These are phyloP conservation scores for Asparagopsis taxiformis DNA, from an alignment of 31 red algal genomes.

Conservation along the genomic window DNA sequence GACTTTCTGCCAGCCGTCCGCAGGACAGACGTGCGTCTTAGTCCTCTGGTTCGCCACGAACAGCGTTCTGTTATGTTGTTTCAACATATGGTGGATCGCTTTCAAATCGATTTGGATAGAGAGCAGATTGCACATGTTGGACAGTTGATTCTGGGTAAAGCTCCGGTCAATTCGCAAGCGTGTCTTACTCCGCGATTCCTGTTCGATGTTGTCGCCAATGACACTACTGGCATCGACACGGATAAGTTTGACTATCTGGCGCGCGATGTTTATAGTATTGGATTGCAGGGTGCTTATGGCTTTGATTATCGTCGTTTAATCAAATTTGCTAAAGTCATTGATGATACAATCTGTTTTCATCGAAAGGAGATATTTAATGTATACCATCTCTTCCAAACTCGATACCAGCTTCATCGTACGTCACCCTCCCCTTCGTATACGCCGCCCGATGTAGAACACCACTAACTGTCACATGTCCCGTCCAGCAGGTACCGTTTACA, in stretches of 20 bases:
- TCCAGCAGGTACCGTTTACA: conserved; percentile 70
- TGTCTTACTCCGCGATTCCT: conserved; percentile 49
- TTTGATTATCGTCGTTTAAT: conserved; percentile 93
- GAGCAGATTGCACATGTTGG: conserved; percentile 53
- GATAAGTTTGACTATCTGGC: conserved; percentile 99
- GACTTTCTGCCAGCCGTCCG: conserved; percentile 59
- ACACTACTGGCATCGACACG: conserved; percentile 78
- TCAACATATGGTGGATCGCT: conserved; percentile 72
- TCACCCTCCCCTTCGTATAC: conserved; percentile 11
- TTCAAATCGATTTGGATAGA: conserved; percentile 68
- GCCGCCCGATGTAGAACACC: conserved; percentile 2
- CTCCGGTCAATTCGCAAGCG: neutral
- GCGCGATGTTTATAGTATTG: conserved; percentile 75
- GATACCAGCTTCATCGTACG: conserved; percentile 79
- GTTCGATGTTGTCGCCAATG: conserved; percentile 87
- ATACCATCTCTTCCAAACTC: conserved; percentile 91
- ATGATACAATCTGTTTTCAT: conserved; percentile 84
- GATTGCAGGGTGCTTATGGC: conserved; percentile 72
- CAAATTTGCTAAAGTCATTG: conserved; percentile 78
- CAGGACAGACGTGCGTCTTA: neutral
- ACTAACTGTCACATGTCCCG: neutral
- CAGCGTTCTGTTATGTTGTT: conserved; percentile 75
- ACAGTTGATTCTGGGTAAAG: conserved; percentile 58
- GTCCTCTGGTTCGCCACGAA: conserved; percentile 70
- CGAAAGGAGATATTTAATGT: conserved; percentile 93